Percentiles rank a stretch among this genome's conserved stretches.
These are phyloP conservation scores for Acacia melanoxylon DNA, from an alignment of 306 rosid genomes.

Conservation along the genomic window DNA sequence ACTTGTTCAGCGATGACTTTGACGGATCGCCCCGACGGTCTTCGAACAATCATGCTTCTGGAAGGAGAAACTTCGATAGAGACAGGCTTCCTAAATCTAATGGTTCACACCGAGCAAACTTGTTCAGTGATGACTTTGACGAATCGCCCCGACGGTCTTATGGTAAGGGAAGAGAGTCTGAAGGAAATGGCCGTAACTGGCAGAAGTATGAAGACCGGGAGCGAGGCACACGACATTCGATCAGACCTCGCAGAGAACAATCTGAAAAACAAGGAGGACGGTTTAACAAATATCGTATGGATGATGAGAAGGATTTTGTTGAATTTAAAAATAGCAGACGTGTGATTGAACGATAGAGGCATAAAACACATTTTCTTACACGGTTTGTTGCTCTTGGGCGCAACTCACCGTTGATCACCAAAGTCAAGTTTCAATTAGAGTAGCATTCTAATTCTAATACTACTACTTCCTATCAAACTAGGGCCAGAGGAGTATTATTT, in stretches of 20 bases:
- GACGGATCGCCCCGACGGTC: slow-evolving; percentile 45
- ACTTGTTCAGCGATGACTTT: slow-evolving; percentile 47
- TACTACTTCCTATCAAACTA: no score
- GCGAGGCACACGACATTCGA: slow-evolving; percentile 22
- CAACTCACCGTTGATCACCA: slow-evolving; percentile 13
- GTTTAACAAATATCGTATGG: slow-evolving; percentile 36
- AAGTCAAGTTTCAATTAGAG: background rate
- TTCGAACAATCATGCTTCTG: slow-evolving; percentile 13
- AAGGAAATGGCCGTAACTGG: slow-evolving; percentile 33
- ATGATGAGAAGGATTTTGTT: slow-evolving; percentile 43
- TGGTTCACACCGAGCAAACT: slow-evolving; percentile 46
- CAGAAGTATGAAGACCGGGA: slow-evolving; percentile 41
- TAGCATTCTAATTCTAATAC: background rate
- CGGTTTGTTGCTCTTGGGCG: slow-evolving; percentile 2
- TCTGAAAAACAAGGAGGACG: slow-evolving; percentile 39
- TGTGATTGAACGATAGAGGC: slow-evolving; percentile 69
- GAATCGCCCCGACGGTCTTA: slow-evolving; percentile 41
- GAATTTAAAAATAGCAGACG: slow-evolving; percentile 76
- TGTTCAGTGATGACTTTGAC: slow-evolving; percentile 49
- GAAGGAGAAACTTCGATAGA: slow-evolving; percentile 44
- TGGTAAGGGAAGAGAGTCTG: slow-evolving; percentile 41
- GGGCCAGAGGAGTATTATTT: no score
- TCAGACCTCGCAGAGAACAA: slow-evolving; percentile 37
- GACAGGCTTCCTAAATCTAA: slow-evolving; percentile 39
- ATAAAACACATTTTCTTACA: slow-evolving; percentile 9